These are phyloP conservation scores for Vaccinium corymbosum DNA, from an alignment of 148 eudicot species.

Conservation along the genomic window DNA sequence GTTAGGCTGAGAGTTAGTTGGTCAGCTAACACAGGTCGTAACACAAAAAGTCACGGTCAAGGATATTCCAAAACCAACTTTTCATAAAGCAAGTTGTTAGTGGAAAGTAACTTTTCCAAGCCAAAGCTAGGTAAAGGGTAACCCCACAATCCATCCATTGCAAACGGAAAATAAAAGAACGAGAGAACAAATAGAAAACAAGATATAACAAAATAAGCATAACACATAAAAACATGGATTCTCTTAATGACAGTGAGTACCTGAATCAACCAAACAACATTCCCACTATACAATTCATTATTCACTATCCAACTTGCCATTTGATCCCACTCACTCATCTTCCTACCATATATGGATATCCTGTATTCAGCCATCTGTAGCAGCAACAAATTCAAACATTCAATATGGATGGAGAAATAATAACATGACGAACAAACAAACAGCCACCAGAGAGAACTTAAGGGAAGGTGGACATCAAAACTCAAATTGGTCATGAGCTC, in stretches of 20 bases:
- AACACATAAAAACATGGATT: neutral
- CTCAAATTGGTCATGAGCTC: neutral
- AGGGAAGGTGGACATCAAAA: neutral
- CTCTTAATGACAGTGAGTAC: constrained; percentile 19
- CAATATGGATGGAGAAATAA: constrained; percentile 6
- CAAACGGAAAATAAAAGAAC: neutral
- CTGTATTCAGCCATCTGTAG: constrained; percentile 98
- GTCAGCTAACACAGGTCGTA: no score
- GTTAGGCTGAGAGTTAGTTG: no score
- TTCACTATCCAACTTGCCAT: constrained; percentile 97
- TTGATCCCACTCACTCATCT: constrained; percentile 99
- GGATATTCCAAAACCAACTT: neutral
- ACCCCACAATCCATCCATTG: neutral
- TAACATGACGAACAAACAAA: constrained; percentile 10
- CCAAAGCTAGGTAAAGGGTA: neutral
- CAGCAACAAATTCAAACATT: constrained; percentile 22
- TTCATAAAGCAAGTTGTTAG: neutral
- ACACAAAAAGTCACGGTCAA: neutral
- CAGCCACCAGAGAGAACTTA: neutral
- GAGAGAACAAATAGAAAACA: neutral
- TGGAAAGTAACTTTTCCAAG: neutral
- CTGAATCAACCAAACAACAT: constrained; percentile 99
- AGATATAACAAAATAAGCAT: neutral
- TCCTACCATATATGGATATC: constrained; percentile 92
- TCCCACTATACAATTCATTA: constrained; percentile 87